Percentiles rank a stretch among this genome's conserved stretches.
Evolutionary conservation across 495 filamentous ascomycete species (phyloP).

Genomic region (Pyrenula aspistea): DNA sequence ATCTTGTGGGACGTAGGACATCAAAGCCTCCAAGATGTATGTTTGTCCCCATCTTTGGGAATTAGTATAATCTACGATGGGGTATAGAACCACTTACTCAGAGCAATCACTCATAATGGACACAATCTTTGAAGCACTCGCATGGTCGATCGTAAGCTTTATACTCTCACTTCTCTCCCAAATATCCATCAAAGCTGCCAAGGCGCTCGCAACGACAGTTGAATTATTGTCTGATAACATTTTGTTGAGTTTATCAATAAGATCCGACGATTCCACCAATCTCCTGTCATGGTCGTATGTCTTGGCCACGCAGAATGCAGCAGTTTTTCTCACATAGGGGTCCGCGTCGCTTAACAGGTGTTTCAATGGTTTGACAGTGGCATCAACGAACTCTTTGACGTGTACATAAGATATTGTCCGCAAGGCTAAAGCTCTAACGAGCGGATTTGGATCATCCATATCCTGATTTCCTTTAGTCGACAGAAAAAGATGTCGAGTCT

Average conservation of each 20-base stretch:
- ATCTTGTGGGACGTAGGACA: conserved; percentile 96
- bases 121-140: conserved; percentile 93
- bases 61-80: conserved; percentile 15
- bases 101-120: conserved; percentile 94
- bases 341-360: conserved; percentile 75
- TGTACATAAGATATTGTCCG: conserved; percentile 97
- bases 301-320: conserved; percentile 93
- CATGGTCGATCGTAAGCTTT: conserved; percentile 95
- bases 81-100: conserved; percentile 50
- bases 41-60: conserved; percentile 88
- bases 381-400: conserved; percentile 90
- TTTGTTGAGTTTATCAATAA: conserved; percentile 84
- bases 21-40: conserved; percentile 95
- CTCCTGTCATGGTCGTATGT: conserved; percentile 91
- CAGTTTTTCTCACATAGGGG: conserved; percentile 96
- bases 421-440: conserved; percentile 84
- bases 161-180: conserved; percentile 97
- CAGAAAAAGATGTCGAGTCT: not conserved
- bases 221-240: conserved; percentile 94
- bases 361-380: conserved; percentile 75
- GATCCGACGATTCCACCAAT: conserved; percentile 77
- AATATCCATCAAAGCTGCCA: conserved; percentile 91
- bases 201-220: conserved; percentile 87
- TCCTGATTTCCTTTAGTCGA: conserved; percentile 40
- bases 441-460: conserved; percentile 85